A percentile compares a stretch with the other conserved stretches of the same genome.
These are phyloP conservation scores for Suillus alpinus DNA, from an alignment of 768 basidiomycete species.

Conservation along the genomic window DNA sequence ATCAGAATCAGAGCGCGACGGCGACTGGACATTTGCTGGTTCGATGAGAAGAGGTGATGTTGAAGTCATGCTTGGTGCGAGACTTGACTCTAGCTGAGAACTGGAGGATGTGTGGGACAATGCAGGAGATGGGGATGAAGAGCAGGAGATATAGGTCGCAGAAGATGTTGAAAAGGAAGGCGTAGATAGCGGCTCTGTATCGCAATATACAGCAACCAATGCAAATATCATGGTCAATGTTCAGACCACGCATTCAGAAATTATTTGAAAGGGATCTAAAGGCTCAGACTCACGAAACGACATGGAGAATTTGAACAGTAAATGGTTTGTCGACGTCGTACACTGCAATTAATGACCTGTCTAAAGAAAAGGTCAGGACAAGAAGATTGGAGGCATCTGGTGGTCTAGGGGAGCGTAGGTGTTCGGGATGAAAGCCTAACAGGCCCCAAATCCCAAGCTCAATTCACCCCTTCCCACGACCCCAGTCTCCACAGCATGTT, in stretches of 20 bases:
- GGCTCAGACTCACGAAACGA: slow-evolving; percentile 12
- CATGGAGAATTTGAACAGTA: slow-evolving; percentile 6
- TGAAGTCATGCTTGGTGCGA: slow-evolving; percentile 5
- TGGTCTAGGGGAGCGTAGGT: slow-evolving; percentile 30
- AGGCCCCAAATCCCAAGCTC: background rate
- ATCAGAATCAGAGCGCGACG: slow-evolving; percentile 25
- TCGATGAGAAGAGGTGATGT: slow-evolving; percentile 16
- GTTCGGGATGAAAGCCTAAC: slow-evolving; percentile 8
- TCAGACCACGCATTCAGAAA: slow-evolving; percentile 4
- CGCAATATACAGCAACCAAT: slow-evolving; percentile 4
- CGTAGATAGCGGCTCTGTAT: slow-evolving; percentile 3
- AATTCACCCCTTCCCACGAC: slow-evolving; percentile 1
- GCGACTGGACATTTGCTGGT: slow-evolving; percentile 10
- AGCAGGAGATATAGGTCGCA: slow-evolving; percentile 13
- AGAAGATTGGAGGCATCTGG: slow-evolving; percentile 23
- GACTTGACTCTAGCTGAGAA: slow-evolving; percentile 13
- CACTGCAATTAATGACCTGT: slow-evolving; percentile 6
- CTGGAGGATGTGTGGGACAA: slow-evolving; percentile 13
- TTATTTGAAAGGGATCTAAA: slow-evolving; percentile 1
- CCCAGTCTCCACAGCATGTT: background rate
- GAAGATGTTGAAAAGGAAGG: slow-evolving; percentile 10
- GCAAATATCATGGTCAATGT: slow-evolving; percentile 10
- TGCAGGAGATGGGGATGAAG: slow-evolving; percentile 10
- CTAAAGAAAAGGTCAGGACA: slow-evolving; percentile 16
- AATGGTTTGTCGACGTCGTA: slow-evolving; percentile 15